A percentile compares a stretch with the other conserved stretches of the same genome.
Evolutionary conservation across 305 asterid genomes (phyloP).

Genomic region (Fraxinus latifolia): DNA sequence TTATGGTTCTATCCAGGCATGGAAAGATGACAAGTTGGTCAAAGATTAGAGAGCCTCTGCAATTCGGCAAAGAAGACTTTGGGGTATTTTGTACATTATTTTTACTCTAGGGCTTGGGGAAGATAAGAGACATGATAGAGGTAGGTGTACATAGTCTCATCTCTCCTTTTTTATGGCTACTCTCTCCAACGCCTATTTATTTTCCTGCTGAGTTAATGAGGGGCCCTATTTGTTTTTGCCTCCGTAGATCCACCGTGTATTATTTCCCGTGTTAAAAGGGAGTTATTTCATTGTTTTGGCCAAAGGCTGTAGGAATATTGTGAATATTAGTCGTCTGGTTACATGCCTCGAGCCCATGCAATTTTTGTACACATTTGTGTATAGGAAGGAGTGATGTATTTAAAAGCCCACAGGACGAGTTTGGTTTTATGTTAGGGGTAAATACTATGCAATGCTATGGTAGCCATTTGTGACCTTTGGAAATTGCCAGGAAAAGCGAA

Average conservation of each 20-base stretch:
- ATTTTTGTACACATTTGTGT: constrained; percentile 23
- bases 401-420: not conserved
- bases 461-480: not conserved
- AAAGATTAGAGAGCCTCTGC: constrained; percentile 24
- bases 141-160: constrained; percentile 53
- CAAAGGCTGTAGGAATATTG: constrained; percentile 59
- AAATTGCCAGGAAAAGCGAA: not conserved
- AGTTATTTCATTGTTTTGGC: constrained; percentile 46
- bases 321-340: constrained; percentile 43
- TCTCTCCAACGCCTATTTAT: constrained; percentile 27
- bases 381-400: not conserved
- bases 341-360: constrained; percentile 24
- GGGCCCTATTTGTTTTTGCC: constrained; percentile 35
- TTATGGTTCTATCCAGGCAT: constrained; percentile 22
- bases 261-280: constrained; percentile 26
- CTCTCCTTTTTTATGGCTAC: constrained; percentile 24
- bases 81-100: constrained; percentile 38
- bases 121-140: constrained; percentile 43
- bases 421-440: not conserved
- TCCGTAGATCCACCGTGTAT: constrained; percentile 34
- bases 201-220: constrained; percentile 30
- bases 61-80: constrained; percentile 26
- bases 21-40: constrained; percentile 27
- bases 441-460: not conserved
- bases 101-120: constrained; percentile 31